Evolutionary conservation across 2,329 filamentous ascomycete species (phyloP).

Genomic region (Ophiostoma perfectum): DNA sequence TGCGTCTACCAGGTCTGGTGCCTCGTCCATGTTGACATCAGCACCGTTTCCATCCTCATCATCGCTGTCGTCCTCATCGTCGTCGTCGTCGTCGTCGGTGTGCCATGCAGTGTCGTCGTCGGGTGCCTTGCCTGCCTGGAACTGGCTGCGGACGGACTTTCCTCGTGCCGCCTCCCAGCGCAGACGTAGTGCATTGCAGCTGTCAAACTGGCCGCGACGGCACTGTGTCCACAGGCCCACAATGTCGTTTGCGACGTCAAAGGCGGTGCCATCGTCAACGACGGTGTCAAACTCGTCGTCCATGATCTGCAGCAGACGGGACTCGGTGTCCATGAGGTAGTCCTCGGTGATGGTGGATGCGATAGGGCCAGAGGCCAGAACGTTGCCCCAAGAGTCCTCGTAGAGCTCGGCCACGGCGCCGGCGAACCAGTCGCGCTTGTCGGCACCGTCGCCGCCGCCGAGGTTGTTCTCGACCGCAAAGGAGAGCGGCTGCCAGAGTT

Average conservation of each 20-base stretch:
- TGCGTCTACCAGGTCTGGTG: conserved; percentile 47
- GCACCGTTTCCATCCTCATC: conserved; percentile 37
- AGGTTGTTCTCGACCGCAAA: conserved; percentile 82
- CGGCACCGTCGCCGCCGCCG: conserved; percentile 74
- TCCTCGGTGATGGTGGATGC: conserved; percentile 37
- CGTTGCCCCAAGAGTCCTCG: conserved; percentile 30
- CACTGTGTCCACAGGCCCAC: conserved; percentile 61
- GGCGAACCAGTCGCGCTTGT: conserved; percentile 96
- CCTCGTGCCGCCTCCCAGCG: conserved; percentile 59
- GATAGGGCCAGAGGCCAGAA: conserved; percentile 28
- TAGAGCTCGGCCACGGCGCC: conserved; percentile 81
- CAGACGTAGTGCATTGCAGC: conserved; percentile 57
- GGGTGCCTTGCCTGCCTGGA: conserved; percentile 50
- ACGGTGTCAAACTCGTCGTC: conserved; percentile 92
- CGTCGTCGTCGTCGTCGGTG: conserved; percentile 49
- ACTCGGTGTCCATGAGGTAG: conserved; percentile 74
- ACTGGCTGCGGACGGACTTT: conserved; percentile 49
- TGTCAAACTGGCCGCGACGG: conserved; percentile 58
- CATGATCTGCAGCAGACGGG: conserved; percentile 83
- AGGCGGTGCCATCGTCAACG: conserved; percentile 82
- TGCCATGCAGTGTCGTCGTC: conserved; percentile 58
- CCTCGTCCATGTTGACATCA: conserved; percentile 63
- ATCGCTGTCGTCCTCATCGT: conserved; percentile 53
- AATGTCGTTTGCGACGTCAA: conserved; percentile 67
- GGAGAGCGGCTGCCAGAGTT: conserved; percentile 82